Percentiles rank a stretch among this genome's conserved stretches.
Evolutionary conservation across 805 yeast genomes (phyloP).

Genomic region (Kodamaea restingae): DNA sequence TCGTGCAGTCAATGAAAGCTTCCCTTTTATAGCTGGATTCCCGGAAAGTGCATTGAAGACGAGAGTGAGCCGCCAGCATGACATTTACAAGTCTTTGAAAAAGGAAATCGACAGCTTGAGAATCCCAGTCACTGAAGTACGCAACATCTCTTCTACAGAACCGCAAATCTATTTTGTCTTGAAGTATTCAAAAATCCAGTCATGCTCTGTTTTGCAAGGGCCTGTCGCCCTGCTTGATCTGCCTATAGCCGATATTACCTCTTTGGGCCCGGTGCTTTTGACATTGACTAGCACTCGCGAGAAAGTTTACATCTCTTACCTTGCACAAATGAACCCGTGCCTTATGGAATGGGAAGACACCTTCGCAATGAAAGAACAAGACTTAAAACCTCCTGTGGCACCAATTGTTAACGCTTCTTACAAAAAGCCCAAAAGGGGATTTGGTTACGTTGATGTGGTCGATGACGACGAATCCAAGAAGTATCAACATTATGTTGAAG

Average conservation of each 20-base stretch:
- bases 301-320: slow-evolving; percentile 13
- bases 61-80: slow-evolving; percentile 17
- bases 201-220: slow-evolving; percentile 21
- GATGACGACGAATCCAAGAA: slow-evolving; percentile 7
- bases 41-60: slow-evolving; percentile 13
- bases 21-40: slow-evolving; percentile 10
- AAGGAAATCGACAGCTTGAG: slow-evolving; percentile 11
- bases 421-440: slow-evolving; percentile 23
- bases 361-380: not conserved
- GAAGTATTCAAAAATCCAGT: not conserved
- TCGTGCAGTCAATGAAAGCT: slow-evolving; percentile 10
- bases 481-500: slow-evolving; percentile 1
- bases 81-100: slow-evolving; percentile 13
- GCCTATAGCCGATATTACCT: not conserved
- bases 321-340: slow-evolving; percentile 27
- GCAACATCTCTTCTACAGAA: slow-evolving; percentile 3
- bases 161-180: slow-evolving; percentile 2
- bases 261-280: slow-evolving; percentile 16
- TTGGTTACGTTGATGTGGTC: slow-evolving; percentile 25
- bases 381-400: not conserved
- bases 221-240: slow-evolving; percentile 13
- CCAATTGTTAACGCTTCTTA: slow-evolving; percentile 5
- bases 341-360: slow-evolving; percentile 17
- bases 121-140: slow-evolving; percentile 13
- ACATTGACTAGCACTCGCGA: slow-evolving; percentile 9